phyloP scores from a whole-genome alignment of 2,329 filamentous ascomycete genomes.

The Talaromyces sp. region DNA sequence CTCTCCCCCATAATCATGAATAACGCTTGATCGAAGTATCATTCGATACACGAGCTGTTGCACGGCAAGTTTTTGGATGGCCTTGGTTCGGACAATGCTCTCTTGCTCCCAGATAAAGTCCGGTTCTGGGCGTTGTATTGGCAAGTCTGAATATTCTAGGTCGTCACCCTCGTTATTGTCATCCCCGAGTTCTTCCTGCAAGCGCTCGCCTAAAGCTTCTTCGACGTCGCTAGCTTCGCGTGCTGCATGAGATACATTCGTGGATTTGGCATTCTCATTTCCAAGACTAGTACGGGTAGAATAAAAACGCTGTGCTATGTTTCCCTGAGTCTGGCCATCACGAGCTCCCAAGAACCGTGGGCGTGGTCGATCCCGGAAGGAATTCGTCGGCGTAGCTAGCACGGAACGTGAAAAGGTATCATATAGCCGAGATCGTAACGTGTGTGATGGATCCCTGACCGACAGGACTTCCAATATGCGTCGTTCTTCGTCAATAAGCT shows the following conservation, averaged over 20 bases:
- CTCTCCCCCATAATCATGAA: conserved; percentile 32
- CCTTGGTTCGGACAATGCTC: conserved; percentile 28
- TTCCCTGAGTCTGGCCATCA: not conserved
- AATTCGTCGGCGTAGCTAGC: not conserved
- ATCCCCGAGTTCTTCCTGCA: not conserved
- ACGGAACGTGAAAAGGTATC: not conserved
- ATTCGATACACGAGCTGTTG: conserved; percentile 35
- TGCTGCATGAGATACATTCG: not conserved
- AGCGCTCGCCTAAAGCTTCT: not conserved
- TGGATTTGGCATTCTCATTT: not conserved
- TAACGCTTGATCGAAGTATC: conserved; percentile 33
- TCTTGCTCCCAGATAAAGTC: conserved; percentile 21
- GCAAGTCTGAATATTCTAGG: conserved; percentile 10
- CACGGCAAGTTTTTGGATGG: conserved; percentile 33
- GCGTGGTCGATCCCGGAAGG: not conserved
- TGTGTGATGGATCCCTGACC: not conserved
- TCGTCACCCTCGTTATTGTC: not conserved
- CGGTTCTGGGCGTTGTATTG: conserved; percentile 3
- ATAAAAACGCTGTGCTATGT: not conserved
- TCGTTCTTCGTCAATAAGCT: conserved; percentile 34
- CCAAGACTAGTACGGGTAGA: not conserved
- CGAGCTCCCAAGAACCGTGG: not conserved
- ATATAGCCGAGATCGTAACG: conserved; percentile 1
- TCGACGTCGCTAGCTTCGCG: not conserved
- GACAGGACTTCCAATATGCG: conserved; percentile 28